These are phyloP conservation scores for Eimeria falciformis DNA, from an alignment of 169 alveolate genomes.

Conservation along the genomic window DNA sequence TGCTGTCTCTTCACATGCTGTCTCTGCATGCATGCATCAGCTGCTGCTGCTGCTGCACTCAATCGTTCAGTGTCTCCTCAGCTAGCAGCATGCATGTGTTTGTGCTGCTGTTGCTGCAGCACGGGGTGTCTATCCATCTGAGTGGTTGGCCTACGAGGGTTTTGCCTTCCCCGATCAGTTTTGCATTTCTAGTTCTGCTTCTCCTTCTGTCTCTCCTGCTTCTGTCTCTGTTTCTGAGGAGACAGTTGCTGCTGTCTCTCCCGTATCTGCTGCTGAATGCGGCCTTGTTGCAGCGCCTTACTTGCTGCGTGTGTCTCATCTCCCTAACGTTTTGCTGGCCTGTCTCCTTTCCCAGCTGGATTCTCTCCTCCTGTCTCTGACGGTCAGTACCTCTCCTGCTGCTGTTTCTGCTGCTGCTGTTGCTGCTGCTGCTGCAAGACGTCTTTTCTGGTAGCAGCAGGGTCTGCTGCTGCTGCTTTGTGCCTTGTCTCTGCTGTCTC, in stretches of 20 bases:
- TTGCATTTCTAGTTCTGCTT: neutral
- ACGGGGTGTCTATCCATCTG: slow-evolving; percentile 24
- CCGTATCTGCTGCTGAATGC: neutral
- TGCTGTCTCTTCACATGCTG: no score
- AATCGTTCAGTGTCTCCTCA: neutral
- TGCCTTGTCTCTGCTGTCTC: neutral
- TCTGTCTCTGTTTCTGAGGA: neutral
- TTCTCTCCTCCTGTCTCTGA: neutral
- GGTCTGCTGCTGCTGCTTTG: neutral
- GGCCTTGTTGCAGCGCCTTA: slow-evolving; percentile 10
- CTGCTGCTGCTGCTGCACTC: neutral
- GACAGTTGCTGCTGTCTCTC: neutral
- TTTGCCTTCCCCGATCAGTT: slow-evolving; percentile 17
- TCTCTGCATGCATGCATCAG: neutral
- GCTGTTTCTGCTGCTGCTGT: neutral
- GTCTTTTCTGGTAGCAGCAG: neutral
- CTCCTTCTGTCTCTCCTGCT: slow-evolving; percentile 6
- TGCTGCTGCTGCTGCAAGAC: neutral
- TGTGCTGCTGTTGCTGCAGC: slow-evolving; percentile 25
- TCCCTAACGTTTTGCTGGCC: neutral
- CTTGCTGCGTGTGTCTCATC: slow-evolving; percentile 40
- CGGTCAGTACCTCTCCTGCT: neutral
- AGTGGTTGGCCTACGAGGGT: slow-evolving; percentile 49
- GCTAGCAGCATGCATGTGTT: no score
- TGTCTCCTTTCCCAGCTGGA: neutral